Evolutionary conservation across 371 early-diverging fungal genomes (phyloP), one percentile per base, ranked within the genome.

Genomic region (Zopfochytrium polystomum): DNA sequence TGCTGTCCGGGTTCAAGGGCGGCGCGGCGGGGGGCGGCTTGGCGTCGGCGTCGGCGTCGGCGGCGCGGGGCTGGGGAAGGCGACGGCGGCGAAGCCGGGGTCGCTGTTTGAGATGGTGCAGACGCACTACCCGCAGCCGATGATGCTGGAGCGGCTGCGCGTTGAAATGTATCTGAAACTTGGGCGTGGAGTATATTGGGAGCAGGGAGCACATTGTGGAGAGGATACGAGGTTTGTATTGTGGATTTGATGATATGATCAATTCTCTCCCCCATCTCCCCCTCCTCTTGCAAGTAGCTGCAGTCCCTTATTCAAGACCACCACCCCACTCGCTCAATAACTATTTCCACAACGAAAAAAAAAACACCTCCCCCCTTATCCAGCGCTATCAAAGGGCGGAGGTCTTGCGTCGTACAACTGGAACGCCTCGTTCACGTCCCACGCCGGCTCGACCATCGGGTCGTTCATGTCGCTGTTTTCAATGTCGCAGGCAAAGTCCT

Each of bases 391-490:
- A 3, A 38, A 58, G 31, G 73, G 75, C 18, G 67, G 71, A 23
- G 65, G 62, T 33, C 62, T 75, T 15, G 69, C 67, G 1, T 47
- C 33, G 9, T 75, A 52, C 57, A 53, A 72, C 27, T 75, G 75
- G 75, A 70, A 67, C 49, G 67, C 34, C 0, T 64, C 43, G 9
- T 22, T 18, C 4, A 15, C 23, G 6, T 29, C 58, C 20, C 7
- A 23, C 22, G 0, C 53, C 23, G n/a, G 11, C 52, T 25, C 18
- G 7, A 25, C 18, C 34, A 7, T 35, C 20, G 22, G 23, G 27
- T 43, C 32, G 20, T 43, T 53, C 23, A 6, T 22, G 1, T 52
- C 35, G 1, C 43, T 44, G 22, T 13, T 15, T 18, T 49, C 43
- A 6, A 20, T 18, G 2, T n/a, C 35, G 27, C 15, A 34, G 30